Base-by-base conservation (phyloP, 2,329 filamentous ascomycete species). In the Diaporthe amygdali region DNA sequence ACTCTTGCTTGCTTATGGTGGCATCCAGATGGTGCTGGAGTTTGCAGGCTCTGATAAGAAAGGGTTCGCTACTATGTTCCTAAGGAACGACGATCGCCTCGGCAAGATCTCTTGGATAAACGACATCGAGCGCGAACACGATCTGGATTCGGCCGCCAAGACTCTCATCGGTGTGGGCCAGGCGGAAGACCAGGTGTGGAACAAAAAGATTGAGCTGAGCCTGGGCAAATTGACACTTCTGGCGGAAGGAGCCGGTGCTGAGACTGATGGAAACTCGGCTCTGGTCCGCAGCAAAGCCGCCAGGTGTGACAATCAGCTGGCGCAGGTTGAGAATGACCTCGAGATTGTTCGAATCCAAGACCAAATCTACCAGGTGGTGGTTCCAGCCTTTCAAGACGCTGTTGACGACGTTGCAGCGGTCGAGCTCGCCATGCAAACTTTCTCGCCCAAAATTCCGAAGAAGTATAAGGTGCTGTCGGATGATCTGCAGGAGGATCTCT, bases 61-160 rank as follows among this genome's bases (percentile, higher is more conserved):
- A 64, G 83, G 84, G n/a, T 92, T 91, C 77, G 88, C 97, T 69
- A 97, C 94, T 0, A 86, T 87, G 66, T 99, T 95, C 77, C 86
- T 99, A 59, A 90, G 93, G 51, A 91, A 89, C 69, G 89, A 91
- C 74, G 88, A 91, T 0, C 87, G 91, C 73, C 90, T 94, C 73
- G 91, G 92, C 34, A 94, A 94, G 76, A 87, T 99, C 54, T 91
- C 92, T 61, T 99, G 96, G 96, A 97, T 99, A 83, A 97, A 99
- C 79, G 95, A 98, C 78, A 88, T 98, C 9, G 87, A 91, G 72
- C 88, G 89, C 30, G 93, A 96, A 78, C 87, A 91, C 71, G 91
- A 97, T 76, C 94, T 94, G 74, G 85, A 89, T 15, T 88, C 90
- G 69, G 95, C 96, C 14, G 91, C 92, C 6, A 84, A 90, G 51